Conservation (phyloP, 83 land plant species). For the Picea mariana region DNA sequence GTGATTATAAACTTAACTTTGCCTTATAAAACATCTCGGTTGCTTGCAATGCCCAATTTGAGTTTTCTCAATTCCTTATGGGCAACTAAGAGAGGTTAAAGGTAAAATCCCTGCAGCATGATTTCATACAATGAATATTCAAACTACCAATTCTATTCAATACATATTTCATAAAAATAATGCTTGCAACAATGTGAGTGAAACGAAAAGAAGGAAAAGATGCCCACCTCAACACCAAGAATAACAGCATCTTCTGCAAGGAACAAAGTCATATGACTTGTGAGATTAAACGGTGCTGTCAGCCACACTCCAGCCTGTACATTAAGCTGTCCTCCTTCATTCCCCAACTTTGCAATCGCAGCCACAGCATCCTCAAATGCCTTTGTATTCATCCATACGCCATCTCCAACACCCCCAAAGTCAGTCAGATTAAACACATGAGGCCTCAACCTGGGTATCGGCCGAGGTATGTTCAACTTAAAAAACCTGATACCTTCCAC, state of each 20-base stretch:
- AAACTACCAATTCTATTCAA: too few species aligned
- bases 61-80: neutral
- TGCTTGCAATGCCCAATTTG: neutral
- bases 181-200: neutral
- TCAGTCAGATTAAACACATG: constrained; percentile 84
- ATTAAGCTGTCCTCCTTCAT: constrained; percentile 87
- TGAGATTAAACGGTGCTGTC: constrained; percentile 91
- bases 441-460: constrained; percentile 64
- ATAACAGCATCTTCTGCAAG: constrained; percentile 83
- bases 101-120: too few species aligned
- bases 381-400: constrained; percentile 73
- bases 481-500: constrained; percentile 33
- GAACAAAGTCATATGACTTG: constrained; percentile 92
- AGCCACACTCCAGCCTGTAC: constrained; percentile 89
- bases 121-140: too few species aligned
- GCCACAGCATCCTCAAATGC: constrained; percentile 88
- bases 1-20: neutral
- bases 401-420: constrained; percentile 93
- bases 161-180: neutral
- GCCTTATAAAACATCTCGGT: neutral
- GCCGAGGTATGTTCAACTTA: constrained; percentile 17
- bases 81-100: too few species aligned
- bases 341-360: constrained; percentile 44
- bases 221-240: constrained; percentile 63
- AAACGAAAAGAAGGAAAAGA: neutral